Percentiles rank a stretch among this genome's conserved stretches.
phyloP scores from a whole-genome alignment of 1,284 basidiomycete species.

The Inonotus obliquus region DNA sequence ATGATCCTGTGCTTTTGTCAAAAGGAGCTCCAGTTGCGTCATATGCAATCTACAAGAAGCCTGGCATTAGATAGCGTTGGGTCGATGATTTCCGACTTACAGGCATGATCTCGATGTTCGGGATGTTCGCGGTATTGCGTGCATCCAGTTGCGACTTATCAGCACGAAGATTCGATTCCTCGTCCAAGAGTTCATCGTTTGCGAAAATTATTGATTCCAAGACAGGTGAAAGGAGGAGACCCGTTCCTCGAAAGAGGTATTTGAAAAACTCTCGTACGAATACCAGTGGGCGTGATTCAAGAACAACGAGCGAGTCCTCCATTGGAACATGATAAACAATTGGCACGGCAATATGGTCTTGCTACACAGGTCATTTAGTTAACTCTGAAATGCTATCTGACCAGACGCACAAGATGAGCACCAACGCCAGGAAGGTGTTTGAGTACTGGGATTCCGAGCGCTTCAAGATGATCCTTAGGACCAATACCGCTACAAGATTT shows the following conservation, averaged over 20 bases:
- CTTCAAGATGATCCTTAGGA: slow-evolving; percentile 25
- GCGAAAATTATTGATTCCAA: slow-evolving; percentile 28
- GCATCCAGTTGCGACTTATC: slow-evolving; percentile 20
- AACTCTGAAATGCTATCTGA: not conserved
- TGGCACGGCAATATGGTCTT: slow-evolving; percentile 31
- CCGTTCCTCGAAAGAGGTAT: slow-evolving; percentile 29
- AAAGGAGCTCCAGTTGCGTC: slow-evolving; percentile 18
- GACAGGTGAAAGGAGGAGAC: slow-evolving; percentile 29
- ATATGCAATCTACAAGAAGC: not conserved
- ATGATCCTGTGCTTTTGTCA: slow-evolving; percentile 22
- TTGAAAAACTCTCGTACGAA: slow-evolving; percentile 27
- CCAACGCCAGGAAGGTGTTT: slow-evolving; percentile 35
- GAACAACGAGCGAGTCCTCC: slow-evolving; percentile 24
- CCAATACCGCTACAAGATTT: slow-evolving; percentile 29
- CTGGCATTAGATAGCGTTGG: not conserved
- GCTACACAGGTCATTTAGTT: slow-evolving; percentile 20
- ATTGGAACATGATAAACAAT: slow-evolving; percentile 28
- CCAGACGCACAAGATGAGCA: slow-evolving; percentile 22
- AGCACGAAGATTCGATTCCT: slow-evolving; percentile 13
- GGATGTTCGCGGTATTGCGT: slow-evolving; percentile 24
- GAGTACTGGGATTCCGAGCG: slow-evolving; percentile 26
- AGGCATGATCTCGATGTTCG: slow-evolving; percentile 36
- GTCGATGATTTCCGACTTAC: slow-evolving; percentile 15
- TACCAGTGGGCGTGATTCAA: slow-evolving; percentile 21
- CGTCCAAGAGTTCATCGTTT: slow-evolving; percentile 25